Evolutionary conservation across 192 early-diverging fungal genomes (phyloP), one percentile per base, ranked within the genome.

Genomic region (Paraglomus occultum): DNA sequence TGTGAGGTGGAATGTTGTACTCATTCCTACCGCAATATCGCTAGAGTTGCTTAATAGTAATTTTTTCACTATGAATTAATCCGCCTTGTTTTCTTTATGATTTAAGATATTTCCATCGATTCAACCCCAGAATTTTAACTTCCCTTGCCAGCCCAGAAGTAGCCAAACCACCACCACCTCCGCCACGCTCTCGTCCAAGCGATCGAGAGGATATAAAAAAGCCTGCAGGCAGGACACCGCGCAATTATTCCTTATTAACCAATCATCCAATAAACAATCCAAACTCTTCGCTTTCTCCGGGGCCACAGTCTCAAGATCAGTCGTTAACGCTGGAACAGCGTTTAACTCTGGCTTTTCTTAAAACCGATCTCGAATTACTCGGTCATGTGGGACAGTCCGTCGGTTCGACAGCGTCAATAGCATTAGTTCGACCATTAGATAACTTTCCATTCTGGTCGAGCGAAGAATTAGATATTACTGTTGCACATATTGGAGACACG

Each of bases 401-500:
- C 57, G 90, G 90, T 8, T 91, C 90, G 18, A 91, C 90, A 6
- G 90, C 87, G 1, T 86, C 84, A 44, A 72, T 84, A 2, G 87
- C 83, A 11, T 77, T 91, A 72, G 61, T 91, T 9, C 85, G 87
- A 78, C 82, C 87, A 6, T 72, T 80, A 14, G 88, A 88, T 69
- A 72, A 76, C 6, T 76, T 78, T 38, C 83, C 90, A 18, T 91
- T 91, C 70, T 91, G 90, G 90, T 71, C 74, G 8, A 77, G 80
- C 45, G 80, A 87, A 51, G 78, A 83, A 51, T 73, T 87, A 54
- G 82, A 89, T 54, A 71, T 89, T 63, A 68, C 84, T 22, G 65
- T 91, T 22, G 85, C 85, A 10, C 88, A 84, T 77, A 88, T 89
- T n/a, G 90, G 90, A 22, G 90, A 91, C 61, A 88, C 86, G 0